Evolutionary conservation across 2,329 filamentous ascomycete species (phyloP).

Genomic region (Cladophialophora immunda): DNA sequence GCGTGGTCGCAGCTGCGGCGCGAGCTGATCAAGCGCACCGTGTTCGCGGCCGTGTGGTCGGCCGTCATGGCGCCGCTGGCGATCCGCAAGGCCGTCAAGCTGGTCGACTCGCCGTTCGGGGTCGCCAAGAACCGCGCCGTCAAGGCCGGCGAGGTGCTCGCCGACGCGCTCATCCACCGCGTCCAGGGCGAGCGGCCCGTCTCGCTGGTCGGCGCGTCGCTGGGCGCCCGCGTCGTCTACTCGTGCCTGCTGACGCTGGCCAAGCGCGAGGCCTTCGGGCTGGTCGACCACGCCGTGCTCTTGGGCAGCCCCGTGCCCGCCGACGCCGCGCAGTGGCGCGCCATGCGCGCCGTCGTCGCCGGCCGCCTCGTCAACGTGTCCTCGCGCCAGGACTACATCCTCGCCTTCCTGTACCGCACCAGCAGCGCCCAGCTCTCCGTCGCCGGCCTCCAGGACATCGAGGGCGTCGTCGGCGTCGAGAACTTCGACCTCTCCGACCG

Average conservation of each 20-base stretch:
- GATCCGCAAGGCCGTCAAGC: conserved; percentile 66
- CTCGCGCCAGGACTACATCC: conserved; percentile 79
- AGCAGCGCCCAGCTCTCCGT: conserved; percentile 78
- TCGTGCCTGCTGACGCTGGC: conserved; percentile 75
- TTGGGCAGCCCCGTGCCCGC: conserved; percentile 77
- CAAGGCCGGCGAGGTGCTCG: conserved; percentile 75
- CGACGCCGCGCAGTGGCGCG: conserved; percentile 72
- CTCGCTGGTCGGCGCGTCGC: conserved; percentile 75
- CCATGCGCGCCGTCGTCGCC: conserved; percentile 74
- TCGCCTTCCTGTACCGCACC: conserved; percentile 82
- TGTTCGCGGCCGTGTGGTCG: conserved; percentile 63
- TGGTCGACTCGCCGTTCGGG: conserved; percentile 77
- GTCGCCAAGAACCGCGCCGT: conserved; percentile 74
- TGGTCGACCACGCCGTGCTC: conserved; percentile 78
- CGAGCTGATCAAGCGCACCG: conserved; percentile 76
- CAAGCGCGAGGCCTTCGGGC: conserved; percentile 76
- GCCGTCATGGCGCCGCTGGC: conserved; percentile 63
- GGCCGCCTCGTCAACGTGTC: conserved; percentile 82
- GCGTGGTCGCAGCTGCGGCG: conserved; percentile 73
- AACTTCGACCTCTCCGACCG: conserved; percentile 63
- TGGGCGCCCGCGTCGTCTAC: conserved; percentile 78
- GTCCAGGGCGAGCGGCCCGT: conserved; percentile 78
- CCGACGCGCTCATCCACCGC: conserved; percentile 76
- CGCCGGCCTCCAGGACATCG: conserved; percentile 75
- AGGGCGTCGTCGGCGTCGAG: conserved; percentile 70